Evolutionary conservation across 768 basidiomycete species (phyloP).

Genomic region (Chalciporus pseudorubinellus): DNA sequence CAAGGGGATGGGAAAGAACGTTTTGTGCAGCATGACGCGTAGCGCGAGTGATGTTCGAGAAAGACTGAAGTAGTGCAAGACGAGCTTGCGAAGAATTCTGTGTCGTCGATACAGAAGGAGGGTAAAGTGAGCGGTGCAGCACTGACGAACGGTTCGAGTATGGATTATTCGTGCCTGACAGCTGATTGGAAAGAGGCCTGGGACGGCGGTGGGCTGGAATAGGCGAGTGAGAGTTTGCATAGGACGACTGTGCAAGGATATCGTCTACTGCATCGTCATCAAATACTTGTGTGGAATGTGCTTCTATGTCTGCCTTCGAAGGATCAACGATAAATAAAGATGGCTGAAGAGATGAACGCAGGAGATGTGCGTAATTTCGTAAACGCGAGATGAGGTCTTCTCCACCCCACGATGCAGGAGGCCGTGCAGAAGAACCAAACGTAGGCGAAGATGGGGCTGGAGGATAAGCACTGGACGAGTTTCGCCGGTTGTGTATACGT

Average conservation of each 20-base stretch:
- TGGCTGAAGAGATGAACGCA: conserved; percentile 84
- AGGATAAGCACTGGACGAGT: conserved; percentile 54
- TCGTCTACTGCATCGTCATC: conserved; percentile 86
- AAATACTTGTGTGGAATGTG: conserved; percentile 83
- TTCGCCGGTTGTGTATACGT: conserved; percentile 35
- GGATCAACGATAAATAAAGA: conserved; percentile 91
- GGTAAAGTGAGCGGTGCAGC: conserved; percentile 70
- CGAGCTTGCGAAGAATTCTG: conserved; percentile 69
- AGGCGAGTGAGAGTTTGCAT: conserved; percentile 73
- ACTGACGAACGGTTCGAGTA: conserved; percentile 72
- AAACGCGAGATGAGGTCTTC: conserved; percentile 81
- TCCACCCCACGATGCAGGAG: conserved; percentile 74
- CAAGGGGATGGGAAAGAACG: conserved; percentile 91
- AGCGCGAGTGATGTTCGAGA: conserved; percentile 90
- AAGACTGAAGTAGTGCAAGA: conserved; percentile 84
- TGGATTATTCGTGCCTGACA: conserved; percentile 41
- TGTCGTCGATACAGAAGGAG: conserved; percentile 49
- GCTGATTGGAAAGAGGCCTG: conserved; percentile 51
- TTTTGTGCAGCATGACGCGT: conserved; percentile 94
- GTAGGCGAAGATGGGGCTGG: conserved; percentile 54
- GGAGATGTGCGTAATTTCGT: conserved; percentile 71
- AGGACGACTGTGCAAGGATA: conserved; percentile 78
- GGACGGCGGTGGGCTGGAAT: conserved; percentile 82
- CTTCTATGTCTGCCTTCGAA: conserved; percentile 86
- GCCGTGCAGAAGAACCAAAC: conserved; percentile 39